A percentile compares a stretch with the other conserved stretches of the same genome.
Evolutionary conservation across 495 filamentous ascomycete genomes (phyloP).

Genomic region (Bacidia rubella): DNA sequence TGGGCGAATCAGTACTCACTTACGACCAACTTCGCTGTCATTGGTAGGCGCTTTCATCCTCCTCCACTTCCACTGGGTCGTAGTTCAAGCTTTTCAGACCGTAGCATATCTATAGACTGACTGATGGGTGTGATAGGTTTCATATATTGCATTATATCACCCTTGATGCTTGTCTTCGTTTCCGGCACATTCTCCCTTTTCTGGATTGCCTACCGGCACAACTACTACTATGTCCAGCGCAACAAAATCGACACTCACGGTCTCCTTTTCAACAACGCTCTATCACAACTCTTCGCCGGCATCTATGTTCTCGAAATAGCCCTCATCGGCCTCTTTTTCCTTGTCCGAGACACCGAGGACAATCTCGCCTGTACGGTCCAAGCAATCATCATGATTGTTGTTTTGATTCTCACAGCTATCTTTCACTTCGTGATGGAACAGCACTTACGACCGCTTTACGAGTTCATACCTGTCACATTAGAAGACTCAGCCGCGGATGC

Average conservation of each 20-base stretch:
- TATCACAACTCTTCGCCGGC: slow-evolving; percentile 92
- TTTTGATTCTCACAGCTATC: slow-evolving; percentile 54
- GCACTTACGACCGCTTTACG: slow-evolving; percentile 72
- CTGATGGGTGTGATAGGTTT: slow-evolving; percentile 33
- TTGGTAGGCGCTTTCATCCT: slow-evolving; percentile 38
- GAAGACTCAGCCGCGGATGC: slow-evolving; percentile 84
- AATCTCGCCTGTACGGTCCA: slow-evolving; percentile 58
- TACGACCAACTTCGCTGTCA: slow-evolving; percentile 89
- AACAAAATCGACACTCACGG: slow-evolving; percentile 87
- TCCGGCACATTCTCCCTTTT: slow-evolving; percentile 85
- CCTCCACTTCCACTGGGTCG: not conserved
- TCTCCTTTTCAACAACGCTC: slow-evolving; percentile 77
- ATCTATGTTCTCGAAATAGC: slow-evolving; percentile 90
- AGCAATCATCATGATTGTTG: slow-evolving; percentile 78
- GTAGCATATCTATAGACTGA: not conserved
- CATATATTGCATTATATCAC: slow-evolving; percentile 81
- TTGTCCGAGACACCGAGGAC: slow-evolving; percentile 51
- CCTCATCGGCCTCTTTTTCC: slow-evolving; percentile 84
- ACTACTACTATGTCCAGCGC: slow-evolving; percentile 86
- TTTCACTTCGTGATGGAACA: slow-evolving; percentile 73
- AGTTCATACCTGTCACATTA: slow-evolving; percentile 83
- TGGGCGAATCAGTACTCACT: slow-evolving; percentile 94
- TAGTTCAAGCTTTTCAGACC: not conserved
- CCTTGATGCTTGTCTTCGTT: slow-evolving; percentile 85
- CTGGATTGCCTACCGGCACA: slow-evolving; percentile 93